Evolutionary conservation across 1,284 basidiomycete genomes (phyloP).

Genomic region (Ustilago curta): DNA sequence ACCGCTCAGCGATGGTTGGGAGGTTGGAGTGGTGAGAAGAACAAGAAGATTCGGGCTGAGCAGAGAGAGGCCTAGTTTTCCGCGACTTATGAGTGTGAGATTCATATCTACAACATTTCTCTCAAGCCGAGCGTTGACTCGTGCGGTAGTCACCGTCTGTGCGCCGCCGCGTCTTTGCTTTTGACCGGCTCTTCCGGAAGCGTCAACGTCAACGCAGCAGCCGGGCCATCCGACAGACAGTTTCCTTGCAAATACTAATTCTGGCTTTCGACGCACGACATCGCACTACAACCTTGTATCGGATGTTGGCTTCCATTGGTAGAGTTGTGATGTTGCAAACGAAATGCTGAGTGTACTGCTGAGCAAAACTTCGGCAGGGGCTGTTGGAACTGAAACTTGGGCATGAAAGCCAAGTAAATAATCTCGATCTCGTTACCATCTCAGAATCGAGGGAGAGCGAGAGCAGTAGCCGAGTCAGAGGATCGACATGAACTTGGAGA

Average conservation of each 20-base stretch:
- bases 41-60: background rate
- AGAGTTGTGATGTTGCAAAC: no score
- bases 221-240: slow-evolving; percentile 10
- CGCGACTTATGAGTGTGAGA: no score
- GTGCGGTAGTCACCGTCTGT: slow-evolving; percentile 40
- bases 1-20: no score
- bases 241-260: background rate
- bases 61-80: no score
- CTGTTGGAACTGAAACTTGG: no score
- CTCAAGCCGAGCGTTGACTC: slow-evolving; percentile 6
- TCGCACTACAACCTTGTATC: background rate
- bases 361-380: no score
- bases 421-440: no score
- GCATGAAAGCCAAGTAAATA: no score
- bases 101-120: background rate
- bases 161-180: slow-evolving; percentile 4
- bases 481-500: background rate
- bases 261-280: slow-evolving; percentile 5
- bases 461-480: background rate
- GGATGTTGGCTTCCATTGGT: no score
- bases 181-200: slow-evolving; percentile 31
- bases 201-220: background rate
- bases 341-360: no score
- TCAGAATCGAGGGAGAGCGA: background rate
- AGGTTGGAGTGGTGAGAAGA: background rate